Base-by-base conservation (phyloP, 306 rosid species). In the Sicyos edulis region DNA sequence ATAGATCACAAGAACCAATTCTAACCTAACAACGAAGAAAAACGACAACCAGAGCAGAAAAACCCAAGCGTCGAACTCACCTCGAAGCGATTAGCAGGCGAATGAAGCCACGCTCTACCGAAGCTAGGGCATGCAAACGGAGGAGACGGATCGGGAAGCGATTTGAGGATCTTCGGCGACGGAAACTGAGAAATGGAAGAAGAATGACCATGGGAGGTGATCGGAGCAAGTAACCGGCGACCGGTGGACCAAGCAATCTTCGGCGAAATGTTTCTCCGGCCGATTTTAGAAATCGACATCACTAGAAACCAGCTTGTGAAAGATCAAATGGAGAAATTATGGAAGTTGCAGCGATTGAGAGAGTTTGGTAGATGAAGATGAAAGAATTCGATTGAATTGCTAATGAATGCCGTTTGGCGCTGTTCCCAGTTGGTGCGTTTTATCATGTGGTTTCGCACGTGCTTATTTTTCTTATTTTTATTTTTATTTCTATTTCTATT, bases 191-290 rank as follows among this genome's bases (percentile, higher is more conserved):
- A 37, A 56, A 72, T 53, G 8, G 57, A 72, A 19, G 54, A 8
- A 11, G 54, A 34, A 8, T 42, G 32, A 50, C 10, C 24, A 9
- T 37, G 60, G 12, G 57, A 73, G 50, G 60, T 9, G 60, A 17
- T 49, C 37, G 70, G 55, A 42, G 16, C 57, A 13, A 78, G 15
- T 59, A 75, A 75, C 37, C 81, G 78, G 10, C 56, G 49, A 72
- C 49, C 75, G 77, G 82, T 71, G 81, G 64, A 63, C 62, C 75
- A 75, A 64, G 70, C 77, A 40, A 62, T 77, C 63, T 6, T 79
- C 61, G 59, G 79, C 56, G 74, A 84, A 69, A 82, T 19, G 61
- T 82, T 77, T 79, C 83, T 76, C 81, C 83, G 15, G 32, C 75
- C 42, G 64, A 83, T 76, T 89, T 83, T 74, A 6, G 21, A 37